These are phyloP conservation scores for Diaporthe vexans DNA, from an alignment of 2,329 filamentous ascomycete genomes.

Conservation along the genomic window DNA sequence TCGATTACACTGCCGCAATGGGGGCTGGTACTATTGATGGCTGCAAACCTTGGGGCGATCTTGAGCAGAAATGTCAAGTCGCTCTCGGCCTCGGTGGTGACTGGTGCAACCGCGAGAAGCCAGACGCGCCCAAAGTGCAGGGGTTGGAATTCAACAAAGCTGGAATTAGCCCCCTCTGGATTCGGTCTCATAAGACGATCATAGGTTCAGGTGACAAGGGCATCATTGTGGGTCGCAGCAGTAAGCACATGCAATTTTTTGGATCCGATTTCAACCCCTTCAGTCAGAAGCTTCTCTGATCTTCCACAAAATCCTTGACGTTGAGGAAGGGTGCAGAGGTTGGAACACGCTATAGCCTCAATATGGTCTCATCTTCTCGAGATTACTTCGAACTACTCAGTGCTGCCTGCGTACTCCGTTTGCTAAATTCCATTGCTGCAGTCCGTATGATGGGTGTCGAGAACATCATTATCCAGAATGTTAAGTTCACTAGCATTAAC, in stretches of 20 bases:
- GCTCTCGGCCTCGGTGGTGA: conserved; percentile 68
- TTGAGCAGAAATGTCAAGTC: conserved; percentile 62
- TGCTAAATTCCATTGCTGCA: no score
- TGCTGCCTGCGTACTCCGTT: no score
- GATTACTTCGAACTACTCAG: no score
- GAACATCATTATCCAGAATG: conserved; percentile 74
- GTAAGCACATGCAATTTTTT: no score
- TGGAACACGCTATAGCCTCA: no score
- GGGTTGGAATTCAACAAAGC: conserved; percentile 64
- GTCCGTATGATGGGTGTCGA: conserved; percentile 61
- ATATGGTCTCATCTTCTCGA: no score
- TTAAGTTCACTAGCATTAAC: conserved; percentile 68
- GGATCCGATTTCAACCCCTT: no score
- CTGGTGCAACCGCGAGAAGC: conserved; percentile 72
- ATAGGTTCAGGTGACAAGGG: conserved; percentile 66
- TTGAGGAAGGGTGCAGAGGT: no score
- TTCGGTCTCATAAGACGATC: conserved; percentile 70
- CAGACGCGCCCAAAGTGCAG: conserved; percentile 58
- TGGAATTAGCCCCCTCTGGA: conserved; percentile 62
- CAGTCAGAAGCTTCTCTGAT: no score
- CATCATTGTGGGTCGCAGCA: conserved; percentile 65
- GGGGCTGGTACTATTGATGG: conserved; percentile 65
- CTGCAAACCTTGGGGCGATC: conserved; percentile 70
- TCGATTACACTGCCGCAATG: conserved; percentile 68
- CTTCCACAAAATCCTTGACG: no score